Percentiles rank a stretch among this genome's conserved stretches.
Conservation (phyloP, 1,139 yeast species). For the Candida gigantensis region DNA sequence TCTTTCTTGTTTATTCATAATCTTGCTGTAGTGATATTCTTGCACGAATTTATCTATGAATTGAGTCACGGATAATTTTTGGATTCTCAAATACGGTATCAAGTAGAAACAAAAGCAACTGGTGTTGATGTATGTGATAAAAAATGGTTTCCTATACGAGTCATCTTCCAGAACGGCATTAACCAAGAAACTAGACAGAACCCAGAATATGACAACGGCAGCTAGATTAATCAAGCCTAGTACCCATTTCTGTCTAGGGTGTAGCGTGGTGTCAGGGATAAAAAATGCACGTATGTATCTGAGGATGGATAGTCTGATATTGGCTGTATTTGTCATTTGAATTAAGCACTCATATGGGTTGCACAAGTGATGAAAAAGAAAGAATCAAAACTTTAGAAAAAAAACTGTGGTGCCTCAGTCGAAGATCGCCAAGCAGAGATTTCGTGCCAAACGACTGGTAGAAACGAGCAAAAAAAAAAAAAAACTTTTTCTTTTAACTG, state of each 20-base stretch:
- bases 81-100: constrained; percentile 54
- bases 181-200: constrained; percentile 77
- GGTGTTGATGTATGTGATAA: constrained; percentile 89
- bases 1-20: constrained; percentile 15
- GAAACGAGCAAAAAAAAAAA: not conserved
- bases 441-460: not conserved
- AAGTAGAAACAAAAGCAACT: constrained; percentile 79
- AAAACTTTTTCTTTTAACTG: constrained; percentile 1
- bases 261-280: constrained; percentile 17
- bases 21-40: constrained; percentile 21
- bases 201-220: constrained; percentile 85
- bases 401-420: constrained; percentile 6
- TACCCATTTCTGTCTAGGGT: constrained; percentile 57
- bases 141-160: constrained; percentile 84
- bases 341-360: not conserved
- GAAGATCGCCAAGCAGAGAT: not conserved
- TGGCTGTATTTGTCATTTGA: constrained; percentile 6
- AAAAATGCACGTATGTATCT: constrained; percentile 18
- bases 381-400: no score
- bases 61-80: constrained; percentile 19
- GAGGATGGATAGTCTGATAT: constrained; percentile 11
- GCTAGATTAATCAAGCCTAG: constrained; percentile 72
- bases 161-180: constrained; percentile 70
- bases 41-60: constrained; percentile 23
- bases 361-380: no score